Evolutionary conservation across 371 early-diverging fungal genomes (phyloP), one percentile per base, ranked within the genome.

Genomic region (Chytridiales sp.): DNA sequence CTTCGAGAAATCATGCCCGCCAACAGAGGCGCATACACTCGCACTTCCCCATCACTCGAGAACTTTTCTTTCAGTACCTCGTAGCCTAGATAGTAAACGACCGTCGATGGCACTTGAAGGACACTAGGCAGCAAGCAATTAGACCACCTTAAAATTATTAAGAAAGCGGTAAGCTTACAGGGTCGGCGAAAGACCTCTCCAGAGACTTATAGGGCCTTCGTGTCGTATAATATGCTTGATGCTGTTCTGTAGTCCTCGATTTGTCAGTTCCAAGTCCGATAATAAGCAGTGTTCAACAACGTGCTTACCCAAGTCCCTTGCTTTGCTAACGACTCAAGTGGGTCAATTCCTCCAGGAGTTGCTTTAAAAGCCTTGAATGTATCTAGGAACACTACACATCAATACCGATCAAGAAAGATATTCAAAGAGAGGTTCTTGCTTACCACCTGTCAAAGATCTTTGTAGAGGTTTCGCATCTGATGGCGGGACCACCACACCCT

Each of bases 51-150:
- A 62, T 64, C 9, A 19, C 56, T 29, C 36, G 26, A 4, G 39
- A 92, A 43, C 26, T 58, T 47, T 53, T 87, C 88, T 48, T 88
- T 81, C 29, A 94, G 60, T 44, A 85, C 76, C 67, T 97, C 97
- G 68, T 96, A 97, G 3, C 95, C 95, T 2, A 92, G 85, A 79
- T 92, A 95, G 60, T 97, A 97, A 21, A 95, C 85, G 22, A 93
- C 87, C 3, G 93, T 95, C 13, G 94, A 85, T 1, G 97, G 97
- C 1, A 93, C 82, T 6, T 92, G 87, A 85, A 93, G 91, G 39
- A 89, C 67, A 3, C 80, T 78, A 60, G 42, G 3, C 46, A 30
- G 41, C 38, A 21, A 57, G 11, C 0, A 4, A 49, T 31, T 24
- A 19, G 15, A 13, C 9, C 38, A 55, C 9, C 8, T 19, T 27